Conservation (phyloP, 108 stramenopile species). For the Epithemia pelagica region DNA sequence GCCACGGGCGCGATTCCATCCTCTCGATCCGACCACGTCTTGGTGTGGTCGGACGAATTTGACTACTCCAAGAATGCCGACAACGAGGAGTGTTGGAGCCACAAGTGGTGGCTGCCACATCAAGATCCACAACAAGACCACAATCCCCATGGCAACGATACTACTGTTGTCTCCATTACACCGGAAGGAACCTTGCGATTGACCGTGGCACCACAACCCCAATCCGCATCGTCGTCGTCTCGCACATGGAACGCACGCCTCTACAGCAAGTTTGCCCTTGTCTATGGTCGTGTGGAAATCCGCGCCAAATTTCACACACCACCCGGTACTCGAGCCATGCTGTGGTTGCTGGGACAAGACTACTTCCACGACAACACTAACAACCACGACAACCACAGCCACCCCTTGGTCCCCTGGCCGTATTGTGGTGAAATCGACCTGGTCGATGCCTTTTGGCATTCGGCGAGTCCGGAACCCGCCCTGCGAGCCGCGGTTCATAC, state of each 20-base stretch:
- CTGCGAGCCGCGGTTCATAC: neutral
- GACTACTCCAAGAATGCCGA: too few relatives aligned
- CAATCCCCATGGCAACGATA: neutral
- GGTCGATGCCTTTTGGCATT: neutral
- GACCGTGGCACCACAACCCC: neutral
- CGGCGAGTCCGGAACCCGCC: too few relatives aligned
- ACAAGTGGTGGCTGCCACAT: neutral
- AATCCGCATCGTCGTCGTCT: too few relatives aligned
- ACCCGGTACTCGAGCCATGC: too few relatives aligned
- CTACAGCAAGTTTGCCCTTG: neutral
- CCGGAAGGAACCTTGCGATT: neutral
- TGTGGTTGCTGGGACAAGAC: neutral
- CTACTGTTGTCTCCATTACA: neutral
- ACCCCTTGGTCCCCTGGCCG: neutral
- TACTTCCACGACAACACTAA: neutral
- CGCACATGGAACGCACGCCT: too few relatives aligned
- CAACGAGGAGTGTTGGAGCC: neutral
- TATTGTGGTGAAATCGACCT: neutral
- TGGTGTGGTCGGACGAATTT: neutral
- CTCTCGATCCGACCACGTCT: neutral
- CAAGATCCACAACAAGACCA: neutral
- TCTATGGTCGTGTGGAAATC: neutral
- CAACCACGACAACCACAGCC: neutral
- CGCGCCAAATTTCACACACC: neutral
- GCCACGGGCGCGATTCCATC: too few relatives aligned